Evolutionary conservation across 805 yeast genomes (phyloP), one percentile per base, ranked within the genome.

Genomic region (Lipomyces oligophaga): DNA sequence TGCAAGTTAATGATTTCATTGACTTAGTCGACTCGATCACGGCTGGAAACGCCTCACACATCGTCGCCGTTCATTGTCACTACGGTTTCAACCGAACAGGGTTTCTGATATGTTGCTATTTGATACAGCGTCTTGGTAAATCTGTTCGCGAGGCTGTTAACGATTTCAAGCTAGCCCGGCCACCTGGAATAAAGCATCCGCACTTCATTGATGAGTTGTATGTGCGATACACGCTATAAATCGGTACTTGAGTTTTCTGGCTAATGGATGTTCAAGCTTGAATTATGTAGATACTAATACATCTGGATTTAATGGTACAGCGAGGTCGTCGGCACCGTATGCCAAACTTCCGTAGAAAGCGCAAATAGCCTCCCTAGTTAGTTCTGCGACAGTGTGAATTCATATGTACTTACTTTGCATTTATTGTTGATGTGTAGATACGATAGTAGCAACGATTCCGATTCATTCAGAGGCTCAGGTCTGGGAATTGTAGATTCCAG

Each of bases 61-160:
- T 76, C 4, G 64, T 71, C 21, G 86, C 76, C 0, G 83, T 84
- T 5, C 93, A 84, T 63, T 83, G 93, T 60, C 93, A 83, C 62
- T 83, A 83, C 60, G 93, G 90, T 4, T 85, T 83, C 65, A 83
- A 83, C 62, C 68, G 90, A 46, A 83, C 90, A 0, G 90, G 93
- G 2, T 83, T 78, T 57, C 69, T 84, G 41, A 77, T 83, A 16
- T 80, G 85, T 60, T 77, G 84, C 58, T 84, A 79, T 60, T 66
- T 83, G 58, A 72, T 84, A 20, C 86, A 81, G 58, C 67, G 66
- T 41, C 62, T 77, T 26, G 79, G 79, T 0, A 77, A 83, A 76
- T 59, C 72, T 3, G 85, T 83, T 2, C 67, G 68, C 30, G 84
- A 80, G 38, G 85, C 90, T 0, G 70, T 83, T 13, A 74, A 70